Evolutionary conservation across 164 flowering plant genomes (phyloP), one percentile per base, ranked within the genome.

Genomic region (Akebia trifoliata): DNA sequence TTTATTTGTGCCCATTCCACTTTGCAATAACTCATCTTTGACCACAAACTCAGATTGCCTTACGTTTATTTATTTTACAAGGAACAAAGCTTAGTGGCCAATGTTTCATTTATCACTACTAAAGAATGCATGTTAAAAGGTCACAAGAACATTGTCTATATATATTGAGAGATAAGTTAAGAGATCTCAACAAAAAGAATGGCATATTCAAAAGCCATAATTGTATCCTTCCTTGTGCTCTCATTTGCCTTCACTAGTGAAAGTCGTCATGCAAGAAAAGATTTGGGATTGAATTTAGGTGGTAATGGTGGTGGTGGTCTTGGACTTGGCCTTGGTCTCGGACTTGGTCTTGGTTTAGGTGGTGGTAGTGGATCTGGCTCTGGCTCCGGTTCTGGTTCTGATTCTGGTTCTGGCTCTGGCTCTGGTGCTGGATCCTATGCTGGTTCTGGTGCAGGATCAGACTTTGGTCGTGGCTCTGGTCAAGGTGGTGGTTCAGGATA

Each of bases 191-290:
- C 9, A 32, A 8, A 31, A 40, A 17, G 20, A 17, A 15, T 1
- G 44, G 0, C 15, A 18, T 18, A 29, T 21, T 32, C 6, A 1
- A 60, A 38, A 50, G 20, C 43, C 39, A 3, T 61, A 3, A 30
- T 25, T 51, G 48, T 61, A 6, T 36, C n/a, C n/a, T 20, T 61
- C 15, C n/a, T 52, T 21, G 5, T 52, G 11, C 47, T 50, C 1
- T 61, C 64, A 51, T 43, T 61, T 40, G 64, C 51, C 18, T 56
- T 55, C 25, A 51, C 45, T 8, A 38, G 37, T 26, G 79, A 76
- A 29, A 29, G 78, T 29, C 54, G 79, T 15, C 43, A 50, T 8
- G 74, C 67, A 5, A 75, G 81, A 50, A 77, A 74, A 40, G 76
- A 72, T 49, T 53, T 77, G 44, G 70, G 76, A 30, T 7, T 77